A percentile compares a stretch with the other conserved stretches of the same genome.
Evolutionary conservation across 1,139 yeast species (phyloP).

Genomic region (Scheffersomyces insectosa): DNA sequence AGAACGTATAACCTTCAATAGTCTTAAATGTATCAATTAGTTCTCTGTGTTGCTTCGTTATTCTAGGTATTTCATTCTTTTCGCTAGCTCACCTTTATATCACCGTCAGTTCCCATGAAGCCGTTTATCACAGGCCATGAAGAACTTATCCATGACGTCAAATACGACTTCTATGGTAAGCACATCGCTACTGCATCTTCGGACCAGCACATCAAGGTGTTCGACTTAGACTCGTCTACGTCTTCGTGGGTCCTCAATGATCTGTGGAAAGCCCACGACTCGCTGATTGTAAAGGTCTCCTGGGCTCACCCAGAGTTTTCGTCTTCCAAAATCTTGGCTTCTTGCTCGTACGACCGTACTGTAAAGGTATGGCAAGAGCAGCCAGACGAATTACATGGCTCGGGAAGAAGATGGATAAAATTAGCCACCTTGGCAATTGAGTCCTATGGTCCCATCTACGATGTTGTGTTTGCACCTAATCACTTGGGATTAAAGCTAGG

Average conservation of each 20-base stretch:
- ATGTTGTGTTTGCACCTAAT: slow-evolving; percentile 85
- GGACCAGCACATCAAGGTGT: slow-evolving; percentile 88
- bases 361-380: slow-evolving; percentile 91
- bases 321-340: slow-evolving; percentile 68
- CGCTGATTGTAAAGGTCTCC: slow-evolving; percentile 74
- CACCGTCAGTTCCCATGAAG: slow-evolving; percentile 29
- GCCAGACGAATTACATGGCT: slow-evolving; percentile 69
- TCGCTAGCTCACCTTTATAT: not conserved
- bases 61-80: too few species aligned
- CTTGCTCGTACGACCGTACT: slow-evolving; percentile 88
- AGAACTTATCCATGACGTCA: slow-evolving; percentile 84
- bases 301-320: slow-evolving; percentile 98
- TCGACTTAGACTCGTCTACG: slow-evolving; percentile 60
- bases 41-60: too few species aligned
- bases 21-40: too few species aligned
- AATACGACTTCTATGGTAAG: slow-evolving; percentile 87
- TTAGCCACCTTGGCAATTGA: slow-evolving; percentile 74
- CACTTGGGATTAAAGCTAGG: slow-evolving; percentile 84
- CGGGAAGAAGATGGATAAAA: slow-evolving; percentile 81
- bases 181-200: slow-evolving; percentile 90
- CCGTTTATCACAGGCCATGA: slow-evolving; percentile 89
- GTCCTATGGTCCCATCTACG: slow-evolving; percentile 86
- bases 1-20: too few species aligned
- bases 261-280: slow-evolving; percentile 94
- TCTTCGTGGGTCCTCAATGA: slow-evolving; percentile 77